Evolutionary conservation across 805 yeast genomes (phyloP).

Genomic region (Cyberlindnera samutprakarnensis): DNA sequence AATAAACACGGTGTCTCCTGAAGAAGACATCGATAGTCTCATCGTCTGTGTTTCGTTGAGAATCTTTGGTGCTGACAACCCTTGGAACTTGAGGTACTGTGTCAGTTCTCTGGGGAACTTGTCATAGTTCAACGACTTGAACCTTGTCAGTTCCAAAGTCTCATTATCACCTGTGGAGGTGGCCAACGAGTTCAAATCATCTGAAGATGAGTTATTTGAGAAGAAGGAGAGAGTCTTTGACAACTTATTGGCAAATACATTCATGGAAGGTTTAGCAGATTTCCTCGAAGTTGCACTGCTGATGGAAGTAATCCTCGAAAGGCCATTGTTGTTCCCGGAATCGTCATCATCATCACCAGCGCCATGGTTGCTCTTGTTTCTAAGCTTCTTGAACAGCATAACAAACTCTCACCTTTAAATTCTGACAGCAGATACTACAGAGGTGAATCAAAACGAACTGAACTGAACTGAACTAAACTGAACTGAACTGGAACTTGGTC

Average conservation of each 20-base stretch:
- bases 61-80: constrained; percentile 16
- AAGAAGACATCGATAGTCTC: constrained; percentile 24
- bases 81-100: constrained; percentile 14
- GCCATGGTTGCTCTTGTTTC: too few relatives aligned
- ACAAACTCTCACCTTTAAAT: too few relatives aligned
- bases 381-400: too few relatives aligned
- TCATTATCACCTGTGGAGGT: too few relatives aligned
- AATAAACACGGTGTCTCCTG: constrained; percentile 27
- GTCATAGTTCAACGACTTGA: constrained; percentile 15
- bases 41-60: constrained; percentile 6
- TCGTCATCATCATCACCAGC: too few relatives aligned
- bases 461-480: too few relatives aligned
- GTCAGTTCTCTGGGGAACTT: constrained; percentile 15
- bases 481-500: too few relatives aligned
- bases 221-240: constrained; percentile 14
- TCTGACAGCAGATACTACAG: too few relatives aligned
- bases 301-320: constrained; percentile 1
- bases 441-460: too few relatives aligned
- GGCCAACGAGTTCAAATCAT: constrained; percentile 11
- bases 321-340: too few relatives aligned
- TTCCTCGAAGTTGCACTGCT: constrained; percentile 3
- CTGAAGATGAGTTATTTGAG: constrained; percentile 9
- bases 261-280: constrained; percentile 6
- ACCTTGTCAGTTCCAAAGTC: constrained; percentile 11
- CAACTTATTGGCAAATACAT: constrained; percentile 8